phyloP scores from a whole-genome alignment of 2,329 filamentous ascomycete species.

The Paecilomyces dactylethromorphus region DNA sequence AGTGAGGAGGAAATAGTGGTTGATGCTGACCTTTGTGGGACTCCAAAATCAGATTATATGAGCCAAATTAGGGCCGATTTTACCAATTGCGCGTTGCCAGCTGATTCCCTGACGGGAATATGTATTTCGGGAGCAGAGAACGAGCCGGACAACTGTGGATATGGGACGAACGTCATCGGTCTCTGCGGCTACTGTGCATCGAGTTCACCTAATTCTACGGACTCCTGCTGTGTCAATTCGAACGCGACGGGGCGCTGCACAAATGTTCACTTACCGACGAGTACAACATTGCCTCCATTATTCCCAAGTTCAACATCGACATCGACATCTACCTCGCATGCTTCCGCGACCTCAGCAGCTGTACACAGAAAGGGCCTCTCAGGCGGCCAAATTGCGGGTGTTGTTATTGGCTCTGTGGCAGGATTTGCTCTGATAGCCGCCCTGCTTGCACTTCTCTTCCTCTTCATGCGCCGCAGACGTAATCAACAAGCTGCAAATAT shows the following conservation, averaged over 20 bases:
- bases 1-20: slow-evolving; percentile 82
- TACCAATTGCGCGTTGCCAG: slow-evolving; percentile 76
- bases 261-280: slow-evolving; percentile 67
- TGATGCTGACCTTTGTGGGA: slow-evolving; percentile 65
- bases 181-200: slow-evolving; percentile 81
- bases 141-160: slow-evolving; percentile 84
- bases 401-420: slow-evolving; percentile 56
- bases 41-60: slow-evolving; percentile 58
- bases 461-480: slow-evolving; percentile 51
- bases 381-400: slow-evolving; percentile 34
- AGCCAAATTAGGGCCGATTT: slow-evolving; percentile 86
- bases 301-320: slow-evolving; percentile 58
- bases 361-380: slow-evolving; percentile 53
- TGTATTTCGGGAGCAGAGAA: slow-evolving; percentile 76
- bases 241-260: slow-evolving; percentile 67
- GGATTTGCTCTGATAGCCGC: slow-evolving; percentile 64
- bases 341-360: slow-evolving; percentile 49
- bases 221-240: slow-evolving; percentile 87
- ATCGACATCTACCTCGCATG: no score
- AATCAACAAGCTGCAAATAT: slow-evolving; percentile 62
- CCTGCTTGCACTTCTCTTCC: slow-evolving; percentile 55
- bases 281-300: slow-evolving; percentile 54
- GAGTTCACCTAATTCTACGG: slow-evolving; percentile 83
- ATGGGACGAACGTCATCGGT: slow-evolving; percentile 61
- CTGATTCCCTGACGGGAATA: slow-evolving; percentile 64